These are phyloP conservation scores for Coemansia sp. DNA, from an alignment of 192 early-diverging fungal genomes.

Conservation along the genomic window DNA sequence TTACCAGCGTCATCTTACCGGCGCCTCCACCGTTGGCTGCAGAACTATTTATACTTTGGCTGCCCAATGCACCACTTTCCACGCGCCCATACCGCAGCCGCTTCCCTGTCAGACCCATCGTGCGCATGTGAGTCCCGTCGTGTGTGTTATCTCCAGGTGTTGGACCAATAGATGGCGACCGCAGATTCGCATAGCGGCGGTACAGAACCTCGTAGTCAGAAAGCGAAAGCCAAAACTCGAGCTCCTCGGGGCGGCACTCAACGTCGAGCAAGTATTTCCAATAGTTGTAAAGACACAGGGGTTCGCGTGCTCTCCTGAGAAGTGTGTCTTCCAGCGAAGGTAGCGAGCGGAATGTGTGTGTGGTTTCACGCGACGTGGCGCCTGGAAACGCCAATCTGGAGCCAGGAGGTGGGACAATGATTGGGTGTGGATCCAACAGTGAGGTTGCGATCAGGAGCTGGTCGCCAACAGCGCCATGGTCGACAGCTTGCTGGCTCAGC, in stretches of 20 bases:
- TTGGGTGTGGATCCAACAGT: conserved; percentile 50
- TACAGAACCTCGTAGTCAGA: conserved; percentile 72
- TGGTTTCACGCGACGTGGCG: conserved; percentile 24
- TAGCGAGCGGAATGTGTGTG: conserved; percentile 48
- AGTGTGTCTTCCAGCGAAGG: conserved; percentile 73
- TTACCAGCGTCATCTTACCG: conserved; percentile 4
- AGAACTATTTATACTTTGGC: not conserved
- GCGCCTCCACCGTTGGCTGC: not conserved
- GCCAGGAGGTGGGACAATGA: conserved; percentile 47
- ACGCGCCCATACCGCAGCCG: conserved; percentile 26
- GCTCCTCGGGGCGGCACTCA: conserved; percentile 63
- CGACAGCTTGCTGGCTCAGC: conserved; percentile 7
- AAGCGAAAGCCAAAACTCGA: conserved; percentile 78
- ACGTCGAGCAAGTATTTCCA: conserved; percentile 73
- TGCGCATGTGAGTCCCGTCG: not conserved
- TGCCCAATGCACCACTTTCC: conserved; percentile 47
- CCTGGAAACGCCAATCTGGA: conserved; percentile 51
- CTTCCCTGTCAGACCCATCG: conserved; percentile 1
- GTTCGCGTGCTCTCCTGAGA: conserved; percentile 63
- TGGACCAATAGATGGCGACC: conserved; percentile 7
- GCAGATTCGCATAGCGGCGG: conserved; percentile 42
- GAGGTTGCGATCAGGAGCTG: conserved; percentile 27
- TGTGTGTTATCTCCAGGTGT: not conserved
- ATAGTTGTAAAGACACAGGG: conserved; percentile 77
- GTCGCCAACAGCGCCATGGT: conserved; percentile 5